A percentile compares a stretch with the other conserved stretches of the same genome.
Evolutionary conservation across 2,329 filamentous ascomycete species (phyloP).

Genomic region (Orbilia brochopaga): DNA sequence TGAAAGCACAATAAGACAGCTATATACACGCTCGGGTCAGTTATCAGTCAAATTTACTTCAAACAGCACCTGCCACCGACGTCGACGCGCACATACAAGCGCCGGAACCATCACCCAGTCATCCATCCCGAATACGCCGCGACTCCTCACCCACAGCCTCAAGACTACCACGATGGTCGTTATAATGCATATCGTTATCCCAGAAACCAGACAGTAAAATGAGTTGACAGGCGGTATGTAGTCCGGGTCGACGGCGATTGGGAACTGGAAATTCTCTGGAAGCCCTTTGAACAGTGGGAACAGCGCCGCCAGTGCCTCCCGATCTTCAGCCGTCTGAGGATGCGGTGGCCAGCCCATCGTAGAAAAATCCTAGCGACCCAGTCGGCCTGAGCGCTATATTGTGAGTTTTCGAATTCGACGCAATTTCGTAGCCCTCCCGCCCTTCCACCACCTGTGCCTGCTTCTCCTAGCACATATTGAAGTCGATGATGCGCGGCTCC

Average conservation of each 20-base stretch:
- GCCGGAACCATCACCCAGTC: constrained; percentile 48
- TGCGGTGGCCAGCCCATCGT: constrained; percentile 35
- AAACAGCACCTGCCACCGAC: neutral
- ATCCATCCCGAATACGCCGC: constrained; percentile 44
- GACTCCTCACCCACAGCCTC: constrained; percentile 47
- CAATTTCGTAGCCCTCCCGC: constrained; percentile 18
- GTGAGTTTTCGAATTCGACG: neutral
- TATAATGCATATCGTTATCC: constrained; percentile 23
- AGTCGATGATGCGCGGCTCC: neutral
- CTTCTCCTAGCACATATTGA: constrained; percentile 19
- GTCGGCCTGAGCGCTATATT: neutral
- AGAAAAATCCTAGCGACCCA: neutral
- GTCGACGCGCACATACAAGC: constrained; percentile 34
- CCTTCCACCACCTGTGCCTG: constrained; percentile 12
- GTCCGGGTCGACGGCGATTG: constrained; percentile 24
- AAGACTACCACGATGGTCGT: constrained; percentile 22
- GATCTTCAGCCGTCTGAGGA: constrained; percentile 34
- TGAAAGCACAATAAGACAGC: constrained; percentile 43
- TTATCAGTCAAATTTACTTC: no score
- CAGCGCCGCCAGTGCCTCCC: constrained; percentile 24
- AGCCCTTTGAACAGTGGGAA: constrained; percentile 31
- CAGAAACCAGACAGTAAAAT: constrained; percentile 33
- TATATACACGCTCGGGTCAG: constrained; percentile 1
- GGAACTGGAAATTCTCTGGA: constrained; percentile 39
- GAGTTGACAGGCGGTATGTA: constrained; percentile 37